These are phyloP conservation scores for Penicillium psychrofluorescens DNA, from an alignment of 495 filamentous ascomycete species.

Conservation along the genomic window DNA sequence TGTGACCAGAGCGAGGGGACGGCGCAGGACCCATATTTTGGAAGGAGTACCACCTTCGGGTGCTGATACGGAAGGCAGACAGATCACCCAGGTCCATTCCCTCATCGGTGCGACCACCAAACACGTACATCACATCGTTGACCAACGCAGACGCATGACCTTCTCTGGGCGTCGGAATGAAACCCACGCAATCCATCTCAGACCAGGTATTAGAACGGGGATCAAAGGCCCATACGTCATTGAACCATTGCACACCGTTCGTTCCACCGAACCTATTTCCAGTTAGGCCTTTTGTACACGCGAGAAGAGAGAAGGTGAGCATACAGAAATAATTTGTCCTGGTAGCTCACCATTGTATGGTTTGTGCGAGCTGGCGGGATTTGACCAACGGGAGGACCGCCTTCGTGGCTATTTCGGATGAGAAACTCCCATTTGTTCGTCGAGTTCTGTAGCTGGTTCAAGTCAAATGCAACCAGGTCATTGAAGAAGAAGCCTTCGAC, in stretches of 20 bases:
- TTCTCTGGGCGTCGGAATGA: slow-evolving; percentile 88
- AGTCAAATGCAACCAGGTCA: slow-evolving; percentile 91
- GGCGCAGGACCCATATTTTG: slow-evolving; percentile 99
- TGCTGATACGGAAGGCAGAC: slow-evolving; percentile 88
- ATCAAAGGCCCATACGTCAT: slow-evolving; percentile 97
- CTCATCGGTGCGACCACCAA: slow-evolving; percentile 92
- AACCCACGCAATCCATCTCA: slow-evolving; percentile 90
- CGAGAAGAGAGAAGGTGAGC: slow-evolving; percentile 12
- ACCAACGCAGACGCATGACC: slow-evolving; percentile 91
- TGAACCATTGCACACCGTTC: slow-evolving; percentile 92
- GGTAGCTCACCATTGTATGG: slow-evolving; percentile 84
- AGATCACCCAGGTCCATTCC: slow-evolving; percentile 88
- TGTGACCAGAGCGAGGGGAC: slow-evolving; percentile 88
- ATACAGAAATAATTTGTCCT: slow-evolving; percentile 91
- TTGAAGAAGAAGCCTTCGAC: slow-evolving; percentile 98
- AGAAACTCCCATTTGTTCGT: slow-evolving; percentile 91
- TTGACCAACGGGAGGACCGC: slow-evolving; percentile 53
- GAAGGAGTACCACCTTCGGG: slow-evolving; percentile 96
- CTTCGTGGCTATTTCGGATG: slow-evolving; percentile 66
- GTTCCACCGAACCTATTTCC: slow-evolving; percentile 81
- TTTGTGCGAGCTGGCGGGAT: slow-evolving; percentile 92
- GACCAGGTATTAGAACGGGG: slow-evolving; percentile 74
- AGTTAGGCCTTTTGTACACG: not conserved
- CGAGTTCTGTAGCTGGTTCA: slow-evolving; percentile 84
- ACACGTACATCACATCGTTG: slow-evolving; percentile 98